Evolutionary conservation across 2,329 filamentous ascomycete genomes (phyloP), one percentile per base, ranked within the genome.

Genomic region (Pseudocercospora eumusae): DNA sequence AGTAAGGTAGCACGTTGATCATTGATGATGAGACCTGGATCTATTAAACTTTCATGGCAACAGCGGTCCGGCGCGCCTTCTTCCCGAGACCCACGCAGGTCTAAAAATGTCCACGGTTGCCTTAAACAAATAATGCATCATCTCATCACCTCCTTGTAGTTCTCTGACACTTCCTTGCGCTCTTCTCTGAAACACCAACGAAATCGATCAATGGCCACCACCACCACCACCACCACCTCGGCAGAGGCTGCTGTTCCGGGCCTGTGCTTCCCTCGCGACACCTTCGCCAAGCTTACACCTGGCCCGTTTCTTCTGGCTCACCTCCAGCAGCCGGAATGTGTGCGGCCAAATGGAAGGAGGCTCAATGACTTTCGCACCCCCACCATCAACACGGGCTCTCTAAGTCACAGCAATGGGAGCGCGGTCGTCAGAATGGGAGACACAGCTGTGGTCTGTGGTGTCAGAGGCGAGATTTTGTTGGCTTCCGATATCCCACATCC

Each of bases 401-500:
- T 99, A 55, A 91, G 92, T 0, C 92, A 99, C 75, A 89, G 92
- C 60, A 88, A 96, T 74, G 95, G 95, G 56, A 96, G 91, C 70
- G 89, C 93, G 0, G 88, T 98, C 0, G 90, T 98, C 55, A 86
- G 95, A 36, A 82, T 90, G 56, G 95, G 95, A 52, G 91, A 96
- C 75, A 98, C 93, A 0, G 92, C 92, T 0, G 91, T 93, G n/a
- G 93, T 99, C 40, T 97, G 93, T 74, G 95, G 93, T 61, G 87
- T 99, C 20, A 87, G 93, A 49, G 93, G 84, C 57, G 95, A 99
- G 78, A 88, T 96, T 6, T 81, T 99, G 25, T 82, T 88, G 53
- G 88, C 89, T 2, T 83, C 84, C 55, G 87, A 91, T 73, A 91
- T 96, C 62, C 88, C 88, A 53, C 87, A 86, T 69, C 89, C 85